A percentile compares a stretch with the other conserved stretches of the same genome.
phyloP scores from a whole-genome alignment of 1,139 yeast genomes.

The Hyphopichia buzzinii region DNA sequence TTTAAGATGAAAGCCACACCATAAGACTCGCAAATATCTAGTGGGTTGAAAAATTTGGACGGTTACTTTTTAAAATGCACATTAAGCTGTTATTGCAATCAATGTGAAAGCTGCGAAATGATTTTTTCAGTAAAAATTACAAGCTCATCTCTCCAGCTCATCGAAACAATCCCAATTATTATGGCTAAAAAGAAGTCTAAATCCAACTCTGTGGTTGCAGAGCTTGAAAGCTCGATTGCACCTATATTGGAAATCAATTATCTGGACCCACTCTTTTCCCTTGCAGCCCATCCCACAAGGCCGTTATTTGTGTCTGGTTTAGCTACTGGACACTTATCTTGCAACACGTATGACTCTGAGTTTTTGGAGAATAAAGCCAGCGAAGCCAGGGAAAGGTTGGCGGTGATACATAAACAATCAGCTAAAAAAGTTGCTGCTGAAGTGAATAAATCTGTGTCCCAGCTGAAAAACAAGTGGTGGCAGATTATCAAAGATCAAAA shows the following conservation, averaged over 20 bases:
- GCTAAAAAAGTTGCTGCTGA: slow-evolving; percentile 25
- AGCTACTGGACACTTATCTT: slow-evolving; percentile 73
- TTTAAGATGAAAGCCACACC: no score
- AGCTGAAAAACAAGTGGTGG: slow-evolving; percentile 50
- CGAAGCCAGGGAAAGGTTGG: slow-evolving; percentile 23
- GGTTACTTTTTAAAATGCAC: no score
- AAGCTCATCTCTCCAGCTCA: slow-evolving; percentile 1
- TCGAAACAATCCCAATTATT: background rate
- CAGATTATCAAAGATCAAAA: slow-evolving; percentile 37
- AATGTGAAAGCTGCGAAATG: background rate
- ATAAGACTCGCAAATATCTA: no score
- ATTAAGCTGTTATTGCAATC: no score
- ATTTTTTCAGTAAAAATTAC: background rate
- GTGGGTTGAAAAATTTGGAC: no score
- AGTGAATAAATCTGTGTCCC: slow-evolving; percentile 34
- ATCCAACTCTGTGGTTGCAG: slow-evolving; percentile 28
- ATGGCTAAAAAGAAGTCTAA: slow-evolving; percentile 35
- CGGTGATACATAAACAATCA: no score
- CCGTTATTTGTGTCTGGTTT: slow-evolving; percentile 69
- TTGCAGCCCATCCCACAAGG: slow-evolving; percentile 77
- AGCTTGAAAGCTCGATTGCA: slow-evolving; percentile 36
- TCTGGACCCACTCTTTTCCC: slow-evolving; percentile 65
- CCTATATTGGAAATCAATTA: slow-evolving; percentile 55
- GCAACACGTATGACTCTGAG: slow-evolving; percentile 53
- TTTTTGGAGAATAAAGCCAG: slow-evolving; percentile 34